phyloP scores from a whole-genome alignment of 257 asterid genomes.

The Solanum ossicruentum region DNA sequence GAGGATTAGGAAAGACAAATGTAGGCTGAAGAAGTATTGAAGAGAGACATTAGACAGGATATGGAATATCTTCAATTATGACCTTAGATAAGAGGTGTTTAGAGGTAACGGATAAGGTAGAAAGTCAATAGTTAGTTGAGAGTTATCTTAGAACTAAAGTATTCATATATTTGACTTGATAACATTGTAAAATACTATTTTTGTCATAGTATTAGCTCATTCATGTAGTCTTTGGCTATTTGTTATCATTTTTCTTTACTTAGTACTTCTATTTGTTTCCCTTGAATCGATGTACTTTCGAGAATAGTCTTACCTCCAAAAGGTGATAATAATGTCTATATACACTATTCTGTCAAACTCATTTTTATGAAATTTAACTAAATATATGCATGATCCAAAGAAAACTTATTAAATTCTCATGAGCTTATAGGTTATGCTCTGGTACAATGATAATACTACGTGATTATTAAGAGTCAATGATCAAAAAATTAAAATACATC shows the following conservation, averaged over 20 bases:
- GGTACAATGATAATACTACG: too few species aligned
- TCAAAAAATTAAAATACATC: too few species aligned
- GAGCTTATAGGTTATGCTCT: too few species aligned
- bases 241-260: not conserved
- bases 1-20: not conserved
- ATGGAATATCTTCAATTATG: not conserved
- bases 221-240: not conserved
- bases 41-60: not conserved
- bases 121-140: not conserved
- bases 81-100: not conserved
- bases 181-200: too few species aligned
- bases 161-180: not conserved
- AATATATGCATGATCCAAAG: not conserved
- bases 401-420: too few species aligned
- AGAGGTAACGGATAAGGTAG: too few species aligned
- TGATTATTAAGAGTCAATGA: too few species aligned
- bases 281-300: not conserved
- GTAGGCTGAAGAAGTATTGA: too few species aligned
- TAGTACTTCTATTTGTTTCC: accelerated
- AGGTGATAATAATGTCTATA: not conserved
- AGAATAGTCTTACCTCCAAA: not conserved
- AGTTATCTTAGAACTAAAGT: not conserved
- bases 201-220: not conserved
- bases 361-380: not conserved
- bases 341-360: not conserved